Conservation (phyloP, 1,284 basidiomycete genomes). For the Trichosporon asahii region DNA sequence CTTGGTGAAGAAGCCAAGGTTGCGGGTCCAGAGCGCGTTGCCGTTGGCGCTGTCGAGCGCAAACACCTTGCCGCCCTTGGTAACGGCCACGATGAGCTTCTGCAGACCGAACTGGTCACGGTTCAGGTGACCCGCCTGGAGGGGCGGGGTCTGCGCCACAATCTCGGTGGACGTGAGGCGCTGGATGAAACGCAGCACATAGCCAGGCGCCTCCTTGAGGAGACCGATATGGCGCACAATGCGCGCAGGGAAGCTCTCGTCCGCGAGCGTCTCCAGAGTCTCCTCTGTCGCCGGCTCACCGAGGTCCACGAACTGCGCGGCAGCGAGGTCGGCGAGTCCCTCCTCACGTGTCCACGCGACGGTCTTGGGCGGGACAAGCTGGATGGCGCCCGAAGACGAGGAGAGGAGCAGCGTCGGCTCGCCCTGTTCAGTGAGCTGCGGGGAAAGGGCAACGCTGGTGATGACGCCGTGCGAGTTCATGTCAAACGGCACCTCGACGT, state of each 20-base stretch:
- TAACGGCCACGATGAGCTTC: slow-evolving; percentile 74
- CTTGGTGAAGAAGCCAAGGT: slow-evolving; percentile 51
- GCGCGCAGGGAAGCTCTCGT: slow-evolving; percentile 62
- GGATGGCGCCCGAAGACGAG: slow-evolving; percentile 74
- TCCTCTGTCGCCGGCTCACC: slow-evolving; percentile 62
- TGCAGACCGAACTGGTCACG: slow-evolving; percentile 84
- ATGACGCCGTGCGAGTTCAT: slow-evolving; percentile 69
- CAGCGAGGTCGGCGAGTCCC: slow-evolving; percentile 63
- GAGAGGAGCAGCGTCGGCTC: slow-evolving; percentile 56
- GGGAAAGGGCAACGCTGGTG: slow-evolving; percentile 11
- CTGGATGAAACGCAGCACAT: slow-evolving; percentile 63
- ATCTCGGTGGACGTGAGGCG: slow-evolving; percentile 71
- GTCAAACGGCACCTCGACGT: slow-evolving; percentile 56
- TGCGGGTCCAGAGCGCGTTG: slow-evolving; percentile 68
- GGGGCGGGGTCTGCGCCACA: slow-evolving; percentile 50
- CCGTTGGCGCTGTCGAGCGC: slow-evolving; percentile 78
- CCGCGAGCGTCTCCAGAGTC: slow-evolving; percentile 51
- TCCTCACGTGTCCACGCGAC: slow-evolving; percentile 81
- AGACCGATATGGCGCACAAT: slow-evolving; percentile 63
- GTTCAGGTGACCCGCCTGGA: slow-evolving; percentile 51
- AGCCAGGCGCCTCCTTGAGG: slow-evolving; percentile 64
- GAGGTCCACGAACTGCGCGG: slow-evolving; percentile 71
- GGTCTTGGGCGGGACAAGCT: slow-evolving; percentile 65
- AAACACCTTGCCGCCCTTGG: slow-evolving; percentile 70
- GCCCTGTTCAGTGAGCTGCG: slow-evolving; percentile 19